Evolutionary conservation across 345 rosid genomes (phyloP).

Genomic region (Acer saccharum): DNA sequence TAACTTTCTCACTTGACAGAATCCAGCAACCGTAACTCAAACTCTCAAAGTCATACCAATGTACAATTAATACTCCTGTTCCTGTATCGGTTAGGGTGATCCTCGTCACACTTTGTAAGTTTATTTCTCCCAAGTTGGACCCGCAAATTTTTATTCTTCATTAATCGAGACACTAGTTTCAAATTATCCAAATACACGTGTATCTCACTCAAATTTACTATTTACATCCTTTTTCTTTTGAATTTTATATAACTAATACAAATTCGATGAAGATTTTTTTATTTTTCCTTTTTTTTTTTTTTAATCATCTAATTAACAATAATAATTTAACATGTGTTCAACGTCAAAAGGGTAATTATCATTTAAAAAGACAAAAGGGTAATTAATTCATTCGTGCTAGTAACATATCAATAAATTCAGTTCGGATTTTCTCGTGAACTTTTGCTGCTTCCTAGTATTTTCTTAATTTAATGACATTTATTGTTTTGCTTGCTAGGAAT

Average conservation of each 20-base stretch:
- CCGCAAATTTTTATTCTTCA: slow-evolving; percentile 16
- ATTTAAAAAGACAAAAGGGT: too few relatives aligned
- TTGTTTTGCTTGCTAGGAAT: too few relatives aligned
- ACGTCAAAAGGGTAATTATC: not conserved
- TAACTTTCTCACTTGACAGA: not conserved
- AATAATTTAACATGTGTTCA: not conserved
- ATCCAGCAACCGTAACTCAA: not conserved
- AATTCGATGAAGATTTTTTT: too few relatives aligned
- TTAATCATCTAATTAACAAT: not conserved
- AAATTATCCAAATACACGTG: not conserved
- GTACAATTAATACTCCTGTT: slow-evolving; percentile 31
- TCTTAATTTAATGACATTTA: too few relatives aligned
- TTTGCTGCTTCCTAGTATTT: too few relatives aligned
- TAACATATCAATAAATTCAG: too few relatives aligned
- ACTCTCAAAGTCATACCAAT: slow-evolving; percentile 14
- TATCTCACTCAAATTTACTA: not conserved
- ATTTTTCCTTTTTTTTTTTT: too few relatives aligned
- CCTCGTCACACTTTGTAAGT: not conserved
- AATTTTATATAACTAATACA: too few relatives aligned
- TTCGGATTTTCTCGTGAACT: too few relatives aligned
- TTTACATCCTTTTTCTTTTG: too few relatives aligned
- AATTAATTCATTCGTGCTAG: too few relatives aligned
- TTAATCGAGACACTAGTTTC: not conserved
- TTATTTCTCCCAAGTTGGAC: too few relatives aligned
- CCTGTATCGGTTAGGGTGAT: slow-evolving; percentile 20